phyloP scores from a whole-genome alignment of 2,329 filamentous ascomycete genomes.

The Neofusicoccum sp. region DNA sequence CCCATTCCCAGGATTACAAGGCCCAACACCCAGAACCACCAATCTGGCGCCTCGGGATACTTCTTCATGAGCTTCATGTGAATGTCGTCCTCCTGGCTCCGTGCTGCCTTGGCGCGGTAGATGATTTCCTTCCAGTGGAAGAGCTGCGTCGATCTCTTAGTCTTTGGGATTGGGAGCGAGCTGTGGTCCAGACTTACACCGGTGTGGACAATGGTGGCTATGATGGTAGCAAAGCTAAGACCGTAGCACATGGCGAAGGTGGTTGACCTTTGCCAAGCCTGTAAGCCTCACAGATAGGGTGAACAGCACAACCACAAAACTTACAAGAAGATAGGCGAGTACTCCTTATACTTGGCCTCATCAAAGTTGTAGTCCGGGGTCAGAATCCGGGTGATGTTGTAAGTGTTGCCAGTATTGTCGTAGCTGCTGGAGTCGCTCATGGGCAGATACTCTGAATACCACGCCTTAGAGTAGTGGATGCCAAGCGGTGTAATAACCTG shows the following conservation, averaged over 20 bases:
- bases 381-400: conserved; percentile 56
- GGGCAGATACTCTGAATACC: conserved; percentile 57
- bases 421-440: conserved; percentile 42
- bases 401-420: conserved; percentile 64
- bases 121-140: conserved; percentile 35
- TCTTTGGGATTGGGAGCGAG: no score
- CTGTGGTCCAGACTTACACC: conserved; percentile 66
- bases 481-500: conserved; percentile 24
- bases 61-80: conserved; percentile 55
- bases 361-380: conserved; percentile 33
- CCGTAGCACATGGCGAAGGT: conserved; percentile 39
- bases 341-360: conserved; percentile 39
- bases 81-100: conserved; percentile 55
- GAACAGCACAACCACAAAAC: conserved; percentile 6
- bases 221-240: conserved; percentile 34
- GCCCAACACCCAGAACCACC: conserved; percentile 56
- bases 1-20: conserved; percentile 51
- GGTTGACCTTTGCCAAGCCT: conserved; percentile 33
- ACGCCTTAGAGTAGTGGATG: conserved; percentile 57
- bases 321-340: conserved; percentile 36
- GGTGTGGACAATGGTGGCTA: conserved; percentile 45
- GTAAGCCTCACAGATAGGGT: no score
- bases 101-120: conserved; percentile 48
- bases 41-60: conserved; percentile 56
- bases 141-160: conserved; percentile 21